Evolutionary conservation across 441 rosid species (phyloP).

Genomic region (Populus hybrid): DNA sequence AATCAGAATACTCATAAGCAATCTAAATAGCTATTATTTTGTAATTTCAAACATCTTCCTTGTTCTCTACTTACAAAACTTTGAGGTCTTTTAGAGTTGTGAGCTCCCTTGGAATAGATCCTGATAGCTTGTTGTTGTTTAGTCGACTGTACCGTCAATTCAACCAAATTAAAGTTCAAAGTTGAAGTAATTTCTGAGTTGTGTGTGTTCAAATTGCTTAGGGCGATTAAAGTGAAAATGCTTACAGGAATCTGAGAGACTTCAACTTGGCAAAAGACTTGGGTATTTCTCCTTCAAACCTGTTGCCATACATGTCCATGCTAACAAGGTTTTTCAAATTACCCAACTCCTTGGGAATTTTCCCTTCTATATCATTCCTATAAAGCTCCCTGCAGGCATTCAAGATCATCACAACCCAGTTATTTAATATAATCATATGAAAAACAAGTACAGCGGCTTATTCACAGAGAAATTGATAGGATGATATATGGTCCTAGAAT

Average conservation of each 20-base stretch:
- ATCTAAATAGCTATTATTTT: not conserved
- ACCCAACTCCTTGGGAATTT: conserved; percentile 40
- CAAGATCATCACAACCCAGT: conserved; percentile 9
- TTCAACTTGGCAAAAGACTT: conserved; percentile 56
- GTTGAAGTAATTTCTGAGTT: not conserved
- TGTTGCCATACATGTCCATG: conserved; percentile 60
- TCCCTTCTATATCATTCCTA: conserved; percentile 42
- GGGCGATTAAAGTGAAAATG: conserved; percentile 1
- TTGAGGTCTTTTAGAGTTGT: conserved; percentile 48
- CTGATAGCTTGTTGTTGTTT: conserved; percentile 61
- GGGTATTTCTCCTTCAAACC: conserved; percentile 56
- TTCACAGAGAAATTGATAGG: not conserved
- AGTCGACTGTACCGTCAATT: conserved; percentile 40
- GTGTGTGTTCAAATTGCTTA: not conserved
- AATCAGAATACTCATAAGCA: not conserved
- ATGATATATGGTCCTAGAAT: not conserved
- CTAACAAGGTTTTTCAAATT: conserved; percentile 40
- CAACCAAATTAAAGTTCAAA: conserved; percentile 12
- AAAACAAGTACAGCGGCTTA: not conserved
- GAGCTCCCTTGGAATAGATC: conserved; percentile 63
- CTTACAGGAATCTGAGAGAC: conserved; percentile 72
- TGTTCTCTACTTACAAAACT: conserved; percentile 43
- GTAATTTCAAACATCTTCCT: not conserved
- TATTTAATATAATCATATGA: not conserved
- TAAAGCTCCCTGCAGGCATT: conserved; percentile 57